Conservation (phyloP, 768 basidiomycete species). For the Termitomyces sp. region DNA sequence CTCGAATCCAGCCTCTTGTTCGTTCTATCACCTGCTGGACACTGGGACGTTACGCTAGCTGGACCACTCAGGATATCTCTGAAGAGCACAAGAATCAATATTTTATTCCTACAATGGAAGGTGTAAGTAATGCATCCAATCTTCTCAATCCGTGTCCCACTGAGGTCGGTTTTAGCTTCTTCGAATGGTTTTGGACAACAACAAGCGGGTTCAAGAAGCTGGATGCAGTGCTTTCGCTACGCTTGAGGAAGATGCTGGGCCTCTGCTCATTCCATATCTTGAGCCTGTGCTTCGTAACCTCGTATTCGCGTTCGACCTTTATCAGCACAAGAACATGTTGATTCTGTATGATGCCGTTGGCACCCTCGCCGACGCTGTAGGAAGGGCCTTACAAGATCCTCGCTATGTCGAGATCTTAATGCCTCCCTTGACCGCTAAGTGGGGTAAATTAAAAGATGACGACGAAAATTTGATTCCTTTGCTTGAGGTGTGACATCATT, state of each 20-base stretch:
- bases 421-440: constrained; percentile 88
- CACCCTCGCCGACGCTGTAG: constrained; percentile 95
- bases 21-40: constrained; percentile 99
- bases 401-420: constrained; percentile 91
- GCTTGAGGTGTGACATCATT: constrained; percentile 64
- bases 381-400: constrained; percentile 78
- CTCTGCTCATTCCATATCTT: constrained; percentile 85
- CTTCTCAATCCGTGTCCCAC: not conserved
- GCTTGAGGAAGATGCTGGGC: constrained; percentile 94
- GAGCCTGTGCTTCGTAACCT: constrained; percentile 94
- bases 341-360: constrained; percentile 99
- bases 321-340: constrained; percentile 99
- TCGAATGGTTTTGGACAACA: constrained; percentile 95
- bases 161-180: constrained; percentile 64
- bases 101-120: constrained; percentile 98
- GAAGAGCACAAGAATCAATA: constrained; percentile 86
- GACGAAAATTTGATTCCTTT: constrained; percentile 93
- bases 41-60: constrained; percentile 95
- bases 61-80: constrained; percentile 83
- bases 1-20: constrained; percentile 71
- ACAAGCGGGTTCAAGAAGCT: constrained; percentile 98
- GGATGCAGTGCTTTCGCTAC: constrained; percentile 99
- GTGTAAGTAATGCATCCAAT: constrained; percentile 43
- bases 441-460: constrained; percentile 87
- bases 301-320: constrained; percentile 94